These are phyloP conservation scores for Cercospora janseana DNA, from an alignment of 2,329 filamentous ascomycete species.

Conservation along the genomic window DNA sequence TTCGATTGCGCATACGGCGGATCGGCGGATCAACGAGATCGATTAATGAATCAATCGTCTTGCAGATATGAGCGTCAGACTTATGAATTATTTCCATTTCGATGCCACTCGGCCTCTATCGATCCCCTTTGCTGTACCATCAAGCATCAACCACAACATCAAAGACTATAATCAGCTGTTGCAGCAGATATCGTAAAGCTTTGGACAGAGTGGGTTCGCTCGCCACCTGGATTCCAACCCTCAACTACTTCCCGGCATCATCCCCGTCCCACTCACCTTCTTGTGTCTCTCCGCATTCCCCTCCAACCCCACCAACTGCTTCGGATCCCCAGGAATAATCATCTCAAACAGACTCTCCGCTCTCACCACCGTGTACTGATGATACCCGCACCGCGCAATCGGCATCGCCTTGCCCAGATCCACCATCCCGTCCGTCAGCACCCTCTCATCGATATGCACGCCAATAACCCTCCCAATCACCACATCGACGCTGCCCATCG, in stretches of 20 bases:
- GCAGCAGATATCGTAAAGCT: neutral
- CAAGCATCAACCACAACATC: no score
- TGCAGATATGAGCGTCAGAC: no score
- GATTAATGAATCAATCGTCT: no score
- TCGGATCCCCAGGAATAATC: slow-evolving; percentile 42
- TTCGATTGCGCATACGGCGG: no score
- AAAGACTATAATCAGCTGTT: no score
- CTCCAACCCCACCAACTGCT: slow-evolving; percentile 36
- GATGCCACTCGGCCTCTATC: no score
- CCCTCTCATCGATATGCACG: slow-evolving; percentile 56
- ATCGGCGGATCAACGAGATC: no score
- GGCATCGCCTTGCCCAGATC: slow-evolving; percentile 58
- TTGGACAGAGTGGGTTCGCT: neutral
- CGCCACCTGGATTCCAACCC: neutral
- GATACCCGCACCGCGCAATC: slow-evolving; percentile 61
- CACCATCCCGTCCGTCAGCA: slow-evolving; percentile 55
- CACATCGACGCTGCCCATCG: slow-evolving; percentile 58
- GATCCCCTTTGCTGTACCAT: no score
- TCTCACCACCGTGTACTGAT: slow-evolving; percentile 56
- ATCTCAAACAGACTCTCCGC: slow-evolving; percentile 57
- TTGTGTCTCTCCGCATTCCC: slow-evolving; percentile 38
- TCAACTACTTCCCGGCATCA: slow-evolving; percentile 14
- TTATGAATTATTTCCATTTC: no score
- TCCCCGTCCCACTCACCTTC: slow-evolving; percentile 31
- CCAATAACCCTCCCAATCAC: slow-evolving; percentile 58